Base-by-base conservation (phyloP, 2,329 filamentous ascomycete species). In the Hypocreales sp. region DNA sequence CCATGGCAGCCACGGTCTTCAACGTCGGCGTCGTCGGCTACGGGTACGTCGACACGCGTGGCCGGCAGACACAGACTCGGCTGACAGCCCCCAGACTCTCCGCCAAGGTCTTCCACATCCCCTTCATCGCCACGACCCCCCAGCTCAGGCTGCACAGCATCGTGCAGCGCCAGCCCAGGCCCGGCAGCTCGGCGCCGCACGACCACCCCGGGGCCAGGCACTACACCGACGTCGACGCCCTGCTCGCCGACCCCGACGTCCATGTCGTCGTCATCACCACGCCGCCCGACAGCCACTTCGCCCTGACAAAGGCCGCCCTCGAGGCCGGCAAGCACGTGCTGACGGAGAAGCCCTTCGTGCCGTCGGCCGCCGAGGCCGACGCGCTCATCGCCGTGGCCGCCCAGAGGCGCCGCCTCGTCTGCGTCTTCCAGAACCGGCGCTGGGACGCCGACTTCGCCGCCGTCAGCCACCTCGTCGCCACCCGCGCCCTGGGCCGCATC, bases 101-200 rank as follows among this genome's bases (percentile, higher is more conserved):
- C 2, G 80, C 81, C 51, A 86, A 84, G 47, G 63, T 79, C 54
- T 90, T 87, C 55, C 80, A 90, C 52, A 83, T 87, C 45, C 81
- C 80, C 35, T 79, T 84, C 53, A 66, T 90, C 51, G 56, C 58
- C 28, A 62, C 64, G 17, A 70, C 75, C 0, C 61, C 72, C 6
- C 58, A 67, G 29, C 64, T 84, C 46, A 72, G 62, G 28, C 68
- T 87, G 13, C 69, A 82, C 45, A 71, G 76, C 36, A 73, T 90
- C 39, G 75, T 87, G 16, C 81, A 90, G 52, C 72, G 81, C 33
- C 68, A 58, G 5, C 79, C 79, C 5, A 68, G 65, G 36, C 52
- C 65, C 3, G 57, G 61, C 28, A 66, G 77, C 47, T 77, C 80
- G 32, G 78, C 78, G 1, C 66, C 72, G 13, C 63, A 65, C 35